Conservation (phyloP, 1,139 yeast species). For the Yamadazyma buinensis region DNA sequence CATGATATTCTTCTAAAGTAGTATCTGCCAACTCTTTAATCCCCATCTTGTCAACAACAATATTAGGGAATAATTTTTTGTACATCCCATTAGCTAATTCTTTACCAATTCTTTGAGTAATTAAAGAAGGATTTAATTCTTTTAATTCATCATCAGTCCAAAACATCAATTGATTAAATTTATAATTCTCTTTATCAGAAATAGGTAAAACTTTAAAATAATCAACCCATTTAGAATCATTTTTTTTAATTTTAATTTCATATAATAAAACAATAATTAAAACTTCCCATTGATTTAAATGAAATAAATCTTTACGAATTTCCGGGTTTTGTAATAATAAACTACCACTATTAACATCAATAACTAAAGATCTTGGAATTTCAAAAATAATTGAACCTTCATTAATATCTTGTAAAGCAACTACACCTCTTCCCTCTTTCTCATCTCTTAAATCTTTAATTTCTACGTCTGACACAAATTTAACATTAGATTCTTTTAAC, state of each 20-base stretch:
- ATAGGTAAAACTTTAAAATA: slow-evolving; percentile 73
- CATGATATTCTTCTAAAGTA: slow-evolving; percentile 57
- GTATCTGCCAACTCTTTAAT: slow-evolving; percentile 27
- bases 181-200: slow-evolving; percentile 22
- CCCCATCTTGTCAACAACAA: slow-evolving; percentile 20
- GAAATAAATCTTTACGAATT: slow-evolving; percentile 29
- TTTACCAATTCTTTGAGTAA: slow-evolving; percentile 67
- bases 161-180: slow-evolving; percentile 70
- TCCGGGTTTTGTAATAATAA: slow-evolving; percentile 34
- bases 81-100: slow-evolving; percentile 64
- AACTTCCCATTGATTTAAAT: slow-evolving; percentile 71
- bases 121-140: slow-evolving; percentile 63
- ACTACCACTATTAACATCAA: slow-evolving; percentile 58
- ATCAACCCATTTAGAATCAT: slow-evolving; percentile 57
- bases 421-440: slow-evolving; percentile 75
- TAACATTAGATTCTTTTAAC: slow-evolving; percentile 46
- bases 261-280: slow-evolving; percentile 64
- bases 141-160: slow-evolving; percentile 61
- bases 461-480: slow-evolving; percentile 51
- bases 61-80: slow-evolving; percentile 23
- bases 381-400: slow-evolving; percentile 61
- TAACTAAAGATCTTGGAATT: slow-evolving; percentile 56
- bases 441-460: slow-evolving; percentile 56
- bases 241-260: slow-evolving; percentile 43
- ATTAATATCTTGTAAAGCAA: slow-evolving; percentile 59